Percentiles rank a stretch among this genome's conserved stretches.
Conservation (phyloP, 1,284 basidiomycete species). For the Malassezia globosa region DNA sequence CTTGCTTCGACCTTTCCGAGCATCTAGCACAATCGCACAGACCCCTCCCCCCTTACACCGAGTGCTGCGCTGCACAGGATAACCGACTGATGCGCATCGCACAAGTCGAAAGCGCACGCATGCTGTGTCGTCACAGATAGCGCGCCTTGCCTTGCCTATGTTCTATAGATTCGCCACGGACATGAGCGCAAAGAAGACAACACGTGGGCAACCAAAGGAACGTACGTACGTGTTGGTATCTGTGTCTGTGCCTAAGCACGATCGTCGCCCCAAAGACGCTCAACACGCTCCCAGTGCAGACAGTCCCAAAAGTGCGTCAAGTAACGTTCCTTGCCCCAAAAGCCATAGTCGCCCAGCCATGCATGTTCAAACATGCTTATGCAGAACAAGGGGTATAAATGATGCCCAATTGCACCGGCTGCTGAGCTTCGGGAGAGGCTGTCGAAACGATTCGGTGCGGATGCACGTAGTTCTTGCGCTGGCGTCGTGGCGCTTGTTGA, state of each 20-base stretch:
- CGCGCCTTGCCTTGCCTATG: no score
- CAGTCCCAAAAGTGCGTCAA: slow-evolving; percentile 77
- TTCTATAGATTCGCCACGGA: no score
- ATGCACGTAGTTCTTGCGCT: not conserved
- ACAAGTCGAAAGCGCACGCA: no score
- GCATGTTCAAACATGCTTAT: slow-evolving; percentile 79
- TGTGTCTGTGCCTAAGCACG: not conserved
- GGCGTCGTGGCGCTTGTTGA: not conserved
- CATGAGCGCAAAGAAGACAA: no score
- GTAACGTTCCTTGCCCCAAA: slow-evolving; percentile 88
- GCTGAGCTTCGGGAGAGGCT: slow-evolving; percentile 15
- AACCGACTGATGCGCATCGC: no score
- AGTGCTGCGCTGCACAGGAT: no score
- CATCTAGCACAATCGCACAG: no score
- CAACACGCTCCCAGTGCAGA: slow-evolving; percentile 62
- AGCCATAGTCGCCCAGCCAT: slow-evolving; percentile 78
- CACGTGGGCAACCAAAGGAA: not conserved
- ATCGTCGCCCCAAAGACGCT: slow-evolving; percentile 20
- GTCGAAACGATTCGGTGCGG: slow-evolving; percentile 10
- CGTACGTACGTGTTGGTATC: not conserved
- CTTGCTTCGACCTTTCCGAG: no score
- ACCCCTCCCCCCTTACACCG: no score
- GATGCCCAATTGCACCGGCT: slow-evolving; percentile 50
- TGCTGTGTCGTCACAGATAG: no score
- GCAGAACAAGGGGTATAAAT: slow-evolving; percentile 68